A percentile compares a stretch with the other conserved stretches of the same genome.
Evolutionary conservation across 2,329 filamentous ascomycete genomes (phyloP).

Genomic region (Diaporthe amygdali): DNA sequence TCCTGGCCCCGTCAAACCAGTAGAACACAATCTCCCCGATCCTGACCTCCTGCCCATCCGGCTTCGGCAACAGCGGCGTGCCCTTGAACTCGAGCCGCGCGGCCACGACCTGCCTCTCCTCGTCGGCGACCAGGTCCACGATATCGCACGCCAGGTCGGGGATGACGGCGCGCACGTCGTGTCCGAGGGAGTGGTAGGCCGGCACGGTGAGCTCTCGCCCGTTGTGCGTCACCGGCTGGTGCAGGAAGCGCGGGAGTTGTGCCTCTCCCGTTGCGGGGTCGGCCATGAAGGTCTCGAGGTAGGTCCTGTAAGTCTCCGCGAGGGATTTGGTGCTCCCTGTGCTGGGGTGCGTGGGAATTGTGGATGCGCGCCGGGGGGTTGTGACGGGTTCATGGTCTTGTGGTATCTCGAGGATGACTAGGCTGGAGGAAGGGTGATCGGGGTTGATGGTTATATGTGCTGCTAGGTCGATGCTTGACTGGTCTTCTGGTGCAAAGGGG

Average conservation of each 20-base stretch:
- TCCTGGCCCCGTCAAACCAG: slow-evolving; percentile 37
- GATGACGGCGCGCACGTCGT: slow-evolving; percentile 34
- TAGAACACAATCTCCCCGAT: slow-evolving; percentile 43
- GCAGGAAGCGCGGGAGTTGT: slow-evolving; percentile 34
- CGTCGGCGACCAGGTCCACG: slow-evolving; percentile 36
- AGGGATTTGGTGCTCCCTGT: not conserved
- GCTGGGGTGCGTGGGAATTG: not conserved
- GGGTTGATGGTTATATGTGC: not conserved
- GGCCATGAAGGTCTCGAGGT: slow-evolving; percentile 39
- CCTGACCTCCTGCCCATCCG: slow-evolving; percentile 31
- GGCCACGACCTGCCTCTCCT: slow-evolving; percentile 36
- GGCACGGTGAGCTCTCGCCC: slow-evolving; percentile 28
- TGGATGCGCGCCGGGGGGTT: not conserved
- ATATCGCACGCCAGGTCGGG: slow-evolving; percentile 34
- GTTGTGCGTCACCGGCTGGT: slow-evolving; percentile 37
- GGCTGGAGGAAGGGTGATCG: not conserved
- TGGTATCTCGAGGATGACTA: not conserved
- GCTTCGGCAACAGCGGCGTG: slow-evolving; percentile 33
- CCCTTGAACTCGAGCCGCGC: slow-evolving; percentile 38
- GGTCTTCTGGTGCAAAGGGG: not conserved
- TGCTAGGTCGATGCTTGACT: not conserved
- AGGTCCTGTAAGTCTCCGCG: slow-evolving; percentile 33
- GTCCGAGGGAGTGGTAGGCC: slow-evolving; percentile 36
- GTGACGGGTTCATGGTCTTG: slow-evolving; percentile 3
- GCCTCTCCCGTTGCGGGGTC: slow-evolving; percentile 30